Evolutionary conservation across 2,329 filamentous ascomycete genomes (phyloP), one percentile per base, ranked within the genome.

Genomic region (Penicillium psychrosexuale): DNA sequence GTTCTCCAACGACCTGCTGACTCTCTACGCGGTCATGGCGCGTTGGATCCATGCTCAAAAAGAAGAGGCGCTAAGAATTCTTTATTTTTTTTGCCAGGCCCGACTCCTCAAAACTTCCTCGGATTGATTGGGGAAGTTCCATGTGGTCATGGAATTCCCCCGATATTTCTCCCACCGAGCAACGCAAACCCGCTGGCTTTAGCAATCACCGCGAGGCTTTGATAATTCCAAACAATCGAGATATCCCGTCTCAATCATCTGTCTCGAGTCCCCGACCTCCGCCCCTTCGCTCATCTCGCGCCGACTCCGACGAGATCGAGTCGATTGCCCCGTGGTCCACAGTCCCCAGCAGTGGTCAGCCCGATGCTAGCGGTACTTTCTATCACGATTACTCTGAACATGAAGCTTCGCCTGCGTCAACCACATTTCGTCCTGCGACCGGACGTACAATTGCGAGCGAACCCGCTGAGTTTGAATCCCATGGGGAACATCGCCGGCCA

Each of bases 401-500:
- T n/a, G 71, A 74, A 61, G 68, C 69, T 12, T 69, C 68, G 9
- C 90, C 90, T 64, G 76, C 90, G 50, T 91, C 90, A 31, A 86
- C 89, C 1, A 82, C 84, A 51, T 86, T 88, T 66, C 83, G 86
- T 37, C 81, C 84, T 2, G 78, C 80, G 36, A 80, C 78, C 58
- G 78, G 80, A 47, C 79, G 77, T 31, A 77, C 78, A 15, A 76
- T 75, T 48, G 76, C 72, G 58, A 84, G 80, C 63, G 87, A 89
- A 48, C 83, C 84, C 4, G 80, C 83, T 8, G 86, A 88, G 49
- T 73, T 77, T 39, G 75, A 82, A 42, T 86, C 82, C 66, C 84
- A 82, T 66, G 77, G 79, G 58, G 89, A 96, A 67, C 88, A 89
- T 64, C 81, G 94, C 59, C 84, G 93, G 47, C 93, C 93, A 2